These are phyloP conservation scores for Aechmea fasciata DNA, from an alignment of 176 grass and related monocot species.

Conservation along the genomic window DNA sequence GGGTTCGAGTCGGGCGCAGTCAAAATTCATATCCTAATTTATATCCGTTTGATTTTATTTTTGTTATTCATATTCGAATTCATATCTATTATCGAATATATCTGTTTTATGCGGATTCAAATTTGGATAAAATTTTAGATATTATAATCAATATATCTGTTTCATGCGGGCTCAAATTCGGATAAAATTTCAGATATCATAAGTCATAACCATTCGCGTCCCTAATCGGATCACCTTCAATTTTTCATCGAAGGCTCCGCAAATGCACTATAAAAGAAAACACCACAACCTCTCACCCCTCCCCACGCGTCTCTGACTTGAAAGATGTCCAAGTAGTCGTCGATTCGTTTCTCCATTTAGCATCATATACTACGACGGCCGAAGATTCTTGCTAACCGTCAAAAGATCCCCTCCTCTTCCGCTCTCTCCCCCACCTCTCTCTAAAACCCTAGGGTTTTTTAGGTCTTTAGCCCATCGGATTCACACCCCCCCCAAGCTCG, in stretches of 20 bases:
- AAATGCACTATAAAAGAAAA: neutral
- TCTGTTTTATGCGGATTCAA: no score
- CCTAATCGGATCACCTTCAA: neutral
- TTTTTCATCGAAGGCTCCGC: neutral
- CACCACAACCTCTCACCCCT: neutral
- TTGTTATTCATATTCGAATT: no score
- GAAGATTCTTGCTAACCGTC: conserved; percentile 8
- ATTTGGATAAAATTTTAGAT: no score
- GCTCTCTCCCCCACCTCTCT: neutral
- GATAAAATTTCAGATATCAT: no score
- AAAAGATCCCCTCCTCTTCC: neutral
- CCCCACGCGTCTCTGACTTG: neutral
- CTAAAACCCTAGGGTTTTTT: conserved; percentile 4
- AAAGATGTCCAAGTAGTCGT: neutral
- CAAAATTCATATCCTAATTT: no score
- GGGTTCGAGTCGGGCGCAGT: no score
- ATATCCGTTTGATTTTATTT: no score
- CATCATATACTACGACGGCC: neutral
- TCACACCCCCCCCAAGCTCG: neutral
- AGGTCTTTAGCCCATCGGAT: no score
- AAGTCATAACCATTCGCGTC: no score
- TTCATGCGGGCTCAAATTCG: no score
- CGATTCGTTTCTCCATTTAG: neutral
- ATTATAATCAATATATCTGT: no score
- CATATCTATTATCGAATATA: no score